These are phyloP conservation scores for Monilinia laxa DNA, from an alignment of 2,329 filamentous ascomycete genomes.

Conservation along the genomic window DNA sequence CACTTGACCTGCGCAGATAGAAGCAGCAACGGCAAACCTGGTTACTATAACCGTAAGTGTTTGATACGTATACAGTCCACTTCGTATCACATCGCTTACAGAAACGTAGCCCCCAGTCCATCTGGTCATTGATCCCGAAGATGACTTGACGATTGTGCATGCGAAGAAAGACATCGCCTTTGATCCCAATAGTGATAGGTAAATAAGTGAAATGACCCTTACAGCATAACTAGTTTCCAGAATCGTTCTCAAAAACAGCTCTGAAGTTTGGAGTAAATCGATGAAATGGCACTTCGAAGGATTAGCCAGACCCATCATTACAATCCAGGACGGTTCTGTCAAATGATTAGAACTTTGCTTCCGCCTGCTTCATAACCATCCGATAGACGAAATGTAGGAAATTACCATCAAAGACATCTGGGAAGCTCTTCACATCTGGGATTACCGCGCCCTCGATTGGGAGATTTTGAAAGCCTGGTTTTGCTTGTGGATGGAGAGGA, in stretches of 20 bases:
- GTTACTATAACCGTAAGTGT: not conserved
- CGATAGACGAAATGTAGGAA: constrained; percentile 19
- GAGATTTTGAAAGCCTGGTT: constrained; percentile 25
- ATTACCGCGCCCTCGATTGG: constrained; percentile 19
- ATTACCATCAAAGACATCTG: constrained; percentile 23
- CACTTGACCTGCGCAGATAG: not conserved
- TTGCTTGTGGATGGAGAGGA: constrained; percentile 4
- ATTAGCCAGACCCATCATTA: constrained; percentile 3
- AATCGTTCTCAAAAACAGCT: constrained; percentile 21
- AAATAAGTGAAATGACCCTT: not conserved
- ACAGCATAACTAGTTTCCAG: constrained; percentile 24
- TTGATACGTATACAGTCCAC: not conserved
- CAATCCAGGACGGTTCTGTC: constrained; percentile 25
- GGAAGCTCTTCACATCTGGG: constrained; percentile 24
- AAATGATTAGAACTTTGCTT: constrained; percentile 28
- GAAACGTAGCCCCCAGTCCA: not conserved
- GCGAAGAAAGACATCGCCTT: not conserved
- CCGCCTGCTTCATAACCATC: constrained; percentile 24
- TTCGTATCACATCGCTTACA: not conserved
- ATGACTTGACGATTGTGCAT: not conserved
- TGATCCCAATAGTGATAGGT: not conserved
- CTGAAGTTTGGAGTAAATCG: constrained; percentile 18
- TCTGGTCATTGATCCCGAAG: not conserved
- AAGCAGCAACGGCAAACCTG: not conserved
- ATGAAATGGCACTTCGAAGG: constrained; percentile 19